A percentile compares a stretch with the other conserved stretches of the same genome.
phyloP scores from a whole-genome alignment of 331 rosid species.

The Cucumis variabilis region DNA sequence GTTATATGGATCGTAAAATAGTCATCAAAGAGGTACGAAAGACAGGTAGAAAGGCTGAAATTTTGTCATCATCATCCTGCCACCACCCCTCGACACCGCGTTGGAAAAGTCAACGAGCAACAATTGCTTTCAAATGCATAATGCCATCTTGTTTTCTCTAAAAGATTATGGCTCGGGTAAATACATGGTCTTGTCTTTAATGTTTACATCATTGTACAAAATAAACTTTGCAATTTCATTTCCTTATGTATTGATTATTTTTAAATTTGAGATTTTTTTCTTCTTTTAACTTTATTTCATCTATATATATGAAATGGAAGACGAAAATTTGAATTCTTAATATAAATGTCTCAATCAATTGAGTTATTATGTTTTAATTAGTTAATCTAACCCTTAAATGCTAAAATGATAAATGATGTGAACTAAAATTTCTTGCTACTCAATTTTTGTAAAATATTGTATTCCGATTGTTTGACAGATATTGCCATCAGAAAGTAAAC shows the following conservation, averaged over 20 bases:
- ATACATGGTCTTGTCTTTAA: neutral
- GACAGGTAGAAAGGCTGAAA: slow-evolving; percentile 37
- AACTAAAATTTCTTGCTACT: too few species aligned
- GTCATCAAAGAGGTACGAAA: slow-evolving; percentile 36
- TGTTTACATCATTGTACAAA: neutral
- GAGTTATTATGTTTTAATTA: too few species aligned
- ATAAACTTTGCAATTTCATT: neutral
- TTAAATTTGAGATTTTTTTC: neutral
- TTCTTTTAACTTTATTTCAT: too few species aligned
- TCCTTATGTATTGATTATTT: neutral
- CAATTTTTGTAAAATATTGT: too few species aligned
- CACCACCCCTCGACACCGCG: neutral
- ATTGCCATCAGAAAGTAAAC: too few species aligned
- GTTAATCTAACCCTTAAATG: too few species aligned
- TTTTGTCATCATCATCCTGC: neutral
- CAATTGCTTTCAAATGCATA: neutral
- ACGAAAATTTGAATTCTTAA: too few species aligned
- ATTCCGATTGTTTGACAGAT: too few species aligned
- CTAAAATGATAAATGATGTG: too few species aligned
- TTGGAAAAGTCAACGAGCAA: neutral
- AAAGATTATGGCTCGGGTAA: neutral
- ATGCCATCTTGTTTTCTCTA: slow-evolving; percentile 24
- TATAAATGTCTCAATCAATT: too few species aligned
- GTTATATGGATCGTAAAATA: slow-evolving; percentile 33
- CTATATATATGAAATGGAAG: too few species aligned